phyloP scores from a whole-genome alignment of 495 filamentous ascomycete genomes.

The Penicillium macrosclerotiorum region DNA sequence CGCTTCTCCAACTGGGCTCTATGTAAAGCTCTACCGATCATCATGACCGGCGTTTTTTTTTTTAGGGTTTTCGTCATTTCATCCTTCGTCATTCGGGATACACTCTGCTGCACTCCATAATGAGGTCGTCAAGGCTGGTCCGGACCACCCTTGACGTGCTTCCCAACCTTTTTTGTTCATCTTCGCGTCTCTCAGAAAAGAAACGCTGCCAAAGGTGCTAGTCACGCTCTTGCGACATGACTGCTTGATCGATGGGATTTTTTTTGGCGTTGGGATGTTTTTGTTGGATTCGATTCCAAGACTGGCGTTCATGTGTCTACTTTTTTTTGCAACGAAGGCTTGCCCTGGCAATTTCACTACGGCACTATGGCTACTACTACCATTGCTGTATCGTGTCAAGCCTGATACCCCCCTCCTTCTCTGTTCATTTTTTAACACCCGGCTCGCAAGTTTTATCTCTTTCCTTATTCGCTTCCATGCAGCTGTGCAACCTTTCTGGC shows the following conservation, averaged over 20 bases:
- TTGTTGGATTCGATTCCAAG: background rate
- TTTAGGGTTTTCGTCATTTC: slow-evolving; percentile 11
- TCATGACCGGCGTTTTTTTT: slow-evolving; percentile 29
- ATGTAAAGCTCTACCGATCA: slow-evolving; percentile 59
- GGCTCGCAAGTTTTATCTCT: background rate
- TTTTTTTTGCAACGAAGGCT: slow-evolving; percentile 3
- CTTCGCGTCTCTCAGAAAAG: slow-evolving; percentile 13
- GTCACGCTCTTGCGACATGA: background rate
- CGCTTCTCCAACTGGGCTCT: slow-evolving; percentile 79
- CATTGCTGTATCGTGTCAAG: background rate
- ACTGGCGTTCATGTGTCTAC: background rate
- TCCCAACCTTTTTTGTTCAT: slow-evolving; percentile 8
- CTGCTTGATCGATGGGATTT: background rate
- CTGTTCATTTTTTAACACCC: background rate
- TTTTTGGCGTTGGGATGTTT: slow-evolving; percentile 3
- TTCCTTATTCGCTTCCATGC: background rate
- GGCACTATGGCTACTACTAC: background rate
- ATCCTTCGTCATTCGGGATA: slow-evolving; percentile 10
- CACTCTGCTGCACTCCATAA: slow-evolving; percentile 14
- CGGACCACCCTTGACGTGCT: slow-evolving; percentile 25
- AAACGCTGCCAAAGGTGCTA: slow-evolving; percentile 10
- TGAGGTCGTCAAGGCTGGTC: slow-evolving; percentile 32
- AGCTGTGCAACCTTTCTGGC: background rate
- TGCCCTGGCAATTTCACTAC: background rate
- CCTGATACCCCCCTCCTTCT: background rate